Evolutionary conservation across 805 yeast genomes (phyloP).

Genomic region (Allodekkera sacchari): DNA sequence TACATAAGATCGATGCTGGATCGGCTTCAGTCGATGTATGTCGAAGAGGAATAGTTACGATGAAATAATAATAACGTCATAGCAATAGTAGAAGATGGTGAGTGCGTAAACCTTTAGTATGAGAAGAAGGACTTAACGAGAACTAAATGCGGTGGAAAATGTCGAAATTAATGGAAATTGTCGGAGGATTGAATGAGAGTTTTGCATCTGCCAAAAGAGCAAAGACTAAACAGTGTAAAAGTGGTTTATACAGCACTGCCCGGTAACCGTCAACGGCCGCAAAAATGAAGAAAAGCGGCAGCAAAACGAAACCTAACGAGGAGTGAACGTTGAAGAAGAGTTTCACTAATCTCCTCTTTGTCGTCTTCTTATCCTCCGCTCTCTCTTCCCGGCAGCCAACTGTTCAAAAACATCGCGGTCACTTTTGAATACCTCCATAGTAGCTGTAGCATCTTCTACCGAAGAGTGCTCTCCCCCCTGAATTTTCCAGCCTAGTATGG

Average conservation of each 20-base stretch:
- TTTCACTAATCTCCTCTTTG: not conserved
- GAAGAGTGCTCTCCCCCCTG: slow-evolving; percentile 78
- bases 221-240: too few relatives aligned
- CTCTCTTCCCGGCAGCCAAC: not conserved
- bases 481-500: slow-evolving; percentile 49
- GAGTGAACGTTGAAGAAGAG: too few relatives aligned
- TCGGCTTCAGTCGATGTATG: slow-evolving; percentile 12
- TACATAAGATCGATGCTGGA: slow-evolving; percentile 8
- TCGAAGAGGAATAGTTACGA: slow-evolving; percentile 14
- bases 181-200: too few relatives aligned
- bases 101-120: too few relatives aligned
- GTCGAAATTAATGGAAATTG: too few relatives aligned
- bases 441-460: slow-evolving; percentile 82
- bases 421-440: slow-evolving; percentile 70
- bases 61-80: too few relatives aligned
- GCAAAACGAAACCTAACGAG: slow-evolving; percentile 1
- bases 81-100: too few relatives aligned
- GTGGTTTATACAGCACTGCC: too few relatives aligned
- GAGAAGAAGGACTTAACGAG: too few relatives aligned
- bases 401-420: slow-evolving; percentile 57
- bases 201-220: too few relatives aligned
- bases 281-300: not conserved
- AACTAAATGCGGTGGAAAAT: too few relatives aligned
- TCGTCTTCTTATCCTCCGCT: not conserved
- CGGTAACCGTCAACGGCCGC: too few relatives aligned